phyloP scores from a whole-genome alignment of 192 early-diverging fungal species.

The Backusella luteola region DNA sequence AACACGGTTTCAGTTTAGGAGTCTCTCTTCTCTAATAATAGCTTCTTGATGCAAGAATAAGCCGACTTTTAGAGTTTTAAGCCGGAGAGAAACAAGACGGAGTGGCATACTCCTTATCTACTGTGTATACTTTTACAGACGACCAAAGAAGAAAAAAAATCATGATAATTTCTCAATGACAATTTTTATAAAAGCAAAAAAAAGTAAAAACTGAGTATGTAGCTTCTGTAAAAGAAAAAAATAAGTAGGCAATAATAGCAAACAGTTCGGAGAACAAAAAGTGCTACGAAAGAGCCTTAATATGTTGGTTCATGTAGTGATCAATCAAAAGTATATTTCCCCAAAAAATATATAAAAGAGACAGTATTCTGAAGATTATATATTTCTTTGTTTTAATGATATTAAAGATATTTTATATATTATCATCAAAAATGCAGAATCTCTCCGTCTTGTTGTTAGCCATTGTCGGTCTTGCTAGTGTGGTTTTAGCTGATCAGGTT shows the following conservation, averaged over 20 bases:
- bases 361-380: not conserved
- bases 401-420: not conserved
- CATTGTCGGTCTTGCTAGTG: not conserved
- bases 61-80: not conserved
- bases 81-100: not conserved
- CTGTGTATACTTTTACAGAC: not conserved
- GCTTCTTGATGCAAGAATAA: not conserved
- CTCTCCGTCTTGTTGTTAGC: not conserved
- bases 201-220: not conserved
- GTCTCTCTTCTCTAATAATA: not conserved
- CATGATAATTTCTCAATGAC: not conserved
- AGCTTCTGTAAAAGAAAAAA: not conserved
- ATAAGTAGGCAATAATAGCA: not conserved
- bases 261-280: not conserved
- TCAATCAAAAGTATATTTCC: not conserved
- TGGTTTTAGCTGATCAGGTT: not conserved
- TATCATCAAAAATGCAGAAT: not conserved
- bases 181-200: not conserved
- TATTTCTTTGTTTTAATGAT: not conserved
- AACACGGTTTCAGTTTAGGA: not conserved
- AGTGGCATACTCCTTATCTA: not conserved
- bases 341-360: not conserved
- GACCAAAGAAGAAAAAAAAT: not conserved
- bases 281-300: not conserved
- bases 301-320: not conserved